Conservation (phyloP, 2,329 filamentous ascomycete species). For the Nigrospora sphaerica region DNA sequence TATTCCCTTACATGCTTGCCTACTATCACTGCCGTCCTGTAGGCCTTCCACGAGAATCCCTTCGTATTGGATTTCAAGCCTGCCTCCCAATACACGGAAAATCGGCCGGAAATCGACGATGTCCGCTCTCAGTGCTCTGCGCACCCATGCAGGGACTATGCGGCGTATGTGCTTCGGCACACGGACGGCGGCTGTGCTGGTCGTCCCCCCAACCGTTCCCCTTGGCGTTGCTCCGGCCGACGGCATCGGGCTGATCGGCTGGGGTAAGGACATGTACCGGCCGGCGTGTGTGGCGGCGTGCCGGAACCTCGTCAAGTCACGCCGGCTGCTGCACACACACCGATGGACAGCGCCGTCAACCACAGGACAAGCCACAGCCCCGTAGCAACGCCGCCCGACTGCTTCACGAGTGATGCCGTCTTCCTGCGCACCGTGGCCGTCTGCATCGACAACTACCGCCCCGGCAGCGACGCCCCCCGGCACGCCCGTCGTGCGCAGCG, state of each 20-base stretch:
- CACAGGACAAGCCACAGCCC: slow-evolving; percentile 17
- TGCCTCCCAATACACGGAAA: too few relatives aligned
- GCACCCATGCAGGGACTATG: too few relatives aligned
- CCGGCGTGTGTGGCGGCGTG: slow-evolving; percentile 8
- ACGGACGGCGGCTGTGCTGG: too few relatives aligned
- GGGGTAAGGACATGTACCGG: slow-evolving; percentile 8
- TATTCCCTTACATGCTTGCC: too few relatives aligned
- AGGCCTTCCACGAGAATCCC: too few relatives aligned
- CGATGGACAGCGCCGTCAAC: neutral
- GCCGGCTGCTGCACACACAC: slow-evolving; percentile 19
- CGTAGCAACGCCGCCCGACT: slow-evolving; percentile 15
- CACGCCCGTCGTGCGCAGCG: neutral
- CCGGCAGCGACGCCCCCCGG: slow-evolving; percentile 9
- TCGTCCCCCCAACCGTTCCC: too few relatives aligned
- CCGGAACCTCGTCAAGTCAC: slow-evolving; percentile 16
- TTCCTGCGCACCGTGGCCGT: slow-evolving; percentile 26
- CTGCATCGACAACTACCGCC: slow-evolving; percentile 25
- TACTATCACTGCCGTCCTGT: too few relatives aligned
- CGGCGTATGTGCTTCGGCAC: too few relatives aligned
- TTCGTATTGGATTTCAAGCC: too few relatives aligned
- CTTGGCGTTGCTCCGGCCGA: neutral
- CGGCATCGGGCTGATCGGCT: slow-evolving; percentile 8
- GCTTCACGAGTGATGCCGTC: slow-evolving; percentile 18
- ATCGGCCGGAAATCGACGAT: too few relatives aligned
- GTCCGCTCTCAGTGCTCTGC: too few relatives aligned